Conservation (phyloP, 2,329 filamentous ascomycete species). For the Phaeoacremonium minimum region DNA sequence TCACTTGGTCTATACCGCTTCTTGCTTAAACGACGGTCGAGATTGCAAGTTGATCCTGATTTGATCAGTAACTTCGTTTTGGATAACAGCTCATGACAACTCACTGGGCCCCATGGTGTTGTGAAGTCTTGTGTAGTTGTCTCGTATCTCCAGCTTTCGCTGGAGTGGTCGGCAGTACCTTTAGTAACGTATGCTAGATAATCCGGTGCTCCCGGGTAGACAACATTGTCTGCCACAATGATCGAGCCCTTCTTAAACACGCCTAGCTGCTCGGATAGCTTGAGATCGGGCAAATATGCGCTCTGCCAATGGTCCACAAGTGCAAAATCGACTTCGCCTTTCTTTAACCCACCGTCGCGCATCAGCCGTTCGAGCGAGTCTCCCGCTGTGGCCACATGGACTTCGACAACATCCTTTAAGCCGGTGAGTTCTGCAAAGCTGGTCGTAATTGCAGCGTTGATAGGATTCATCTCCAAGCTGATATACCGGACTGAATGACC, state of each 20-base stretch:
- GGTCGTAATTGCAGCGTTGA: constrained; percentile 67
- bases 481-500: constrained; percentile 61
- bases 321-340: constrained; percentile 71
- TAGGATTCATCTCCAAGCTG: constrained; percentile 69
- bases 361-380: constrained; percentile 60
- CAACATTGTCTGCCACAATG: constrained; percentile 61
- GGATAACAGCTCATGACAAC: no score
- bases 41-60: no score
- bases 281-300: constrained; percentile 68
- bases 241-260: constrained; percentile 60
- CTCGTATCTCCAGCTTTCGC: no score
- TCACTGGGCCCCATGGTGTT: no score
- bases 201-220: constrained; percentile 1
- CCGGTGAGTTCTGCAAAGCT: constrained; percentile 71
- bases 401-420: constrained; percentile 63
- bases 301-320: constrained; percentile 81
- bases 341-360: constrained; percentile 42
- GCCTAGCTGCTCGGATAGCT: constrained; percentile 68
- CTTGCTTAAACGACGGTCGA: no score
- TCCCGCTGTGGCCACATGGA: constrained; percentile 66
- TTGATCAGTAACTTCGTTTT: no score
- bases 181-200: constrained; percentile 5
- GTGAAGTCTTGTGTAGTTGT: no score
- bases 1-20: no score
- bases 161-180: no score